Evolutionary conservation across 2,329 filamentous ascomycete species (phyloP), one percentile per base, ranked within the genome.

Genomic region (Sarocladium kiliense): DNA sequence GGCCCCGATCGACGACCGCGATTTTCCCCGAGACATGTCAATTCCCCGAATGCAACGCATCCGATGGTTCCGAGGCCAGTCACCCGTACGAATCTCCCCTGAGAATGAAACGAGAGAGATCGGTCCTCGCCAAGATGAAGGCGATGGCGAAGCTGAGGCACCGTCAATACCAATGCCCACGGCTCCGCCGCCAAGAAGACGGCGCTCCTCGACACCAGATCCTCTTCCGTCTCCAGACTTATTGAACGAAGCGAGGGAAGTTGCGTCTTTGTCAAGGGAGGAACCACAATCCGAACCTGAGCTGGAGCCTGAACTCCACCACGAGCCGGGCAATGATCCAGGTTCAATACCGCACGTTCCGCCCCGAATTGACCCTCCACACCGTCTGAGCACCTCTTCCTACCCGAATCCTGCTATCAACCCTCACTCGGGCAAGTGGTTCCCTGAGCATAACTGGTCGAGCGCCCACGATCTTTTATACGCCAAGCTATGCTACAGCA

Each of bases 1-100:
- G 12, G 75, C 81, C 1, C 82, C 86, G 1, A 77, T 91, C 37
- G 88, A 91, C 61, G 87, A 90, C 60, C 81, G 88, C 47, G 78
- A 82, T 42, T 79, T 85, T 54, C 82, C 83, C 2, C 73, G 77
- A 41, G 83, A 86, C 62, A 80, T 83, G 67, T 84, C 80, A 34
- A 78, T 85, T 53, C 82, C 83, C 10, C 74, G 80, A n/a, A 71
- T 79, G 41, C 78, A 80, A 60, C 71, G 78, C 30, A 73, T 79
- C 58, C 76, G 77, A 44, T 81, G 76, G 75, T 72, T 76, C 55
- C 74, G 73, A 7, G 75, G 73, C 11, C 66, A 69, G 55, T 68
- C 66, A 19, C 68, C 68, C 2, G 65, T 63, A 0, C 61, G 53
- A 37, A 23, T 51, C 54, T 39, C 18, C 9, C 49, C 39, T 11